Evolutionary conservation across 495 filamentous ascomycete species (phyloP).

Genomic region (Hypoxylon fragiforme): DNA sequence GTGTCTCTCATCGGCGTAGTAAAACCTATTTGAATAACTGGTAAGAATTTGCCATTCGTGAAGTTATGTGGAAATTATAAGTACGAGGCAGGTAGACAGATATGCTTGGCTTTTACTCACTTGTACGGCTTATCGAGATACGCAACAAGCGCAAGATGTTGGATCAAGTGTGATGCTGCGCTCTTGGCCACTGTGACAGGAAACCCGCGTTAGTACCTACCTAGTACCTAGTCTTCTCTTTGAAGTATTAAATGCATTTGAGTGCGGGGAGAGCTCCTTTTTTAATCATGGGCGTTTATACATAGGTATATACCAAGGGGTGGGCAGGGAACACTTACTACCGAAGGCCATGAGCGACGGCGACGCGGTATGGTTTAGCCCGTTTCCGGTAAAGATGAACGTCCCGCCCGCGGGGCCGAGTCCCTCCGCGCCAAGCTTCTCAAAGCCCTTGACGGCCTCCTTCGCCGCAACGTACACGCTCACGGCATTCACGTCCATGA

Average conservation of each 20-base stretch:
- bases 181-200: constrained; percentile 38
- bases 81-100: too few relatives aligned
- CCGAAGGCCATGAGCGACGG: constrained; percentile 37
- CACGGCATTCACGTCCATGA: constrained; percentile 39
- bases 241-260: too few relatives aligned
- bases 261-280: too few relatives aligned
- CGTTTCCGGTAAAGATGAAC: constrained; percentile 51
- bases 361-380: constrained; percentile 33
- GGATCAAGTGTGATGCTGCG: constrained; percentile 40
- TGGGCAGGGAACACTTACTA: constrained; percentile 7
- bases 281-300: too few relatives aligned
- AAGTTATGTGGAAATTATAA: too few relatives aligned
- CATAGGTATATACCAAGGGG: too few relatives aligned
- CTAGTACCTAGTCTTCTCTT: too few relatives aligned
- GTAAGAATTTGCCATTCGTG: too few relatives aligned
- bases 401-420: constrained; percentile 30
- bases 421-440: constrained; percentile 22
- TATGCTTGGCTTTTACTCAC: too few relatives aligned
- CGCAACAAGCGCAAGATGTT: constrained; percentile 29
- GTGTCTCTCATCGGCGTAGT: constrained; percentile 47
- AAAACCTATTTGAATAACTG: too few relatives aligned
- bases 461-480: constrained; percentile 49
- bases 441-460: constrained; percentile 35
- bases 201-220: not conserved
- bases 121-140: constrained; percentile 40